Percentiles rank a stretch among this genome's conserved stretches.
Conservation (phyloP, 1,139 yeast species). For the Saccharomyces hybrid region DNA sequence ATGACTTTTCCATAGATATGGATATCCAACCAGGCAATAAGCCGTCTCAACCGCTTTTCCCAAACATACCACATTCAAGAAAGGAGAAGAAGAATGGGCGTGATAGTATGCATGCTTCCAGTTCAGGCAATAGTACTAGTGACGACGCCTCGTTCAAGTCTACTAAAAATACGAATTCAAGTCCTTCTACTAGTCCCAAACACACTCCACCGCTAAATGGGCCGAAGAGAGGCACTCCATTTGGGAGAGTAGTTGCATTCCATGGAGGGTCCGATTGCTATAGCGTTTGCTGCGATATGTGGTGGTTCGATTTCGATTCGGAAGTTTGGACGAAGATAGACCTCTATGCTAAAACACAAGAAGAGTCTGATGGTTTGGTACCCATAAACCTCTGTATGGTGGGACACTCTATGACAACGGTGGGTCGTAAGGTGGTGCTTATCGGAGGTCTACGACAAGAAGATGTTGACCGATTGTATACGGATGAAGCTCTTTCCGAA, state of each 20-base stretch:
- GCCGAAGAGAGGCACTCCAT: background rate
- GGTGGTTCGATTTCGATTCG: slow-evolving; percentile 39
- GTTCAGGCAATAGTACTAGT: slow-evolving; percentile 2
- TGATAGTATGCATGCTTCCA: slow-evolving; percentile 2
- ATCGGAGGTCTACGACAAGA: slow-evolving; percentile 26
- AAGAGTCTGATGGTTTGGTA: slow-evolving; percentile 9
- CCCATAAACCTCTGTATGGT: slow-evolving; percentile 20
- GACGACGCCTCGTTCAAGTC: slow-evolving; percentile 2
- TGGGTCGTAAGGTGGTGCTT: slow-evolving; percentile 20
- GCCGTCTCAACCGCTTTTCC: slow-evolving; percentile 10
- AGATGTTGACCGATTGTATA: slow-evolving; percentile 17
- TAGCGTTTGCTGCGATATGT: slow-evolving; percentile 38
- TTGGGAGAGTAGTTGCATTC: slow-evolving; percentile 27
- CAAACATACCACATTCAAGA: slow-evolving; percentile 15
- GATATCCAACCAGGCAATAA: slow-evolving; percentile 4
- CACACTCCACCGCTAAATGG: background rate
- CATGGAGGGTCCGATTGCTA: slow-evolving; percentile 42
- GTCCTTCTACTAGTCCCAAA: background rate
- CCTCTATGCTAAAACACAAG: slow-evolving; percentile 16
- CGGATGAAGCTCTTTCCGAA: slow-evolving; percentile 1
- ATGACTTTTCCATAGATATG: slow-evolving; percentile 17
- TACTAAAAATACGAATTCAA: background rate
- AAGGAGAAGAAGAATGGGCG: slow-evolving; percentile 5
- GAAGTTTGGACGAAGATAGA: slow-evolving; percentile 35
- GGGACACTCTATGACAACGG: slow-evolving; percentile 24